Evolutionary conservation across 2,329 filamentous ascomycete species (phyloP), one percentile per base, ranked within the genome.

Genomic region (Chrysoporthe austroafricana): DNA sequence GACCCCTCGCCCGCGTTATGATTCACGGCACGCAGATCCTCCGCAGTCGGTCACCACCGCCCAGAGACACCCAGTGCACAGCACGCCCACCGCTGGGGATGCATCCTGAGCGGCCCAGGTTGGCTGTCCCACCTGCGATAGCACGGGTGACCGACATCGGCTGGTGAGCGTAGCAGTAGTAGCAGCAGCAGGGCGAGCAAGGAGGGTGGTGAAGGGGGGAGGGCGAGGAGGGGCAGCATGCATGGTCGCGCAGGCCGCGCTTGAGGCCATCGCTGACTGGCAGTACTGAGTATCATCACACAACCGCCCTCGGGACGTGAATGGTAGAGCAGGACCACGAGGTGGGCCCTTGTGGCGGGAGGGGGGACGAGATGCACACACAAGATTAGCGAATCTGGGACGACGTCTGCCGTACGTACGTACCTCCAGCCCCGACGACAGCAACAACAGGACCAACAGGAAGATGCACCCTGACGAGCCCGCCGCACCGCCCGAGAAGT

Each of bases 241-340:
- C 34, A 39, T 18, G 44, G 61, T 63, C 48, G 46, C 48, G 48
- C 61, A 54, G 13, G 36, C n/a, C 61, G 36, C 48, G 61, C 61
- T 63, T 63, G 61, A 54, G 48, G 61, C 36, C 48, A n/a, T 43
- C 46, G 14, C 14, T 54, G 61, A 56, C 61, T 63, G 61, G 61
- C 36, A 21, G 36, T 54, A 21, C 26, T 26, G 26, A 26, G 26
- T 26, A 26, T 26, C 26, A 26, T 18, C 46, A 32, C 34, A 11
- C 21, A 14, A 26, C 48, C 26, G 7, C 50, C 13, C 50, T 21
- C 50, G 13, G 16, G 6, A 34, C 50, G 21, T 13, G 8, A 54
- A 32, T 5, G 36, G 9, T 39, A 9, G 36, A 39, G 36, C 9
- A 39, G 36, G 36, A 4, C 36, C 9, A 32, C 18, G 21, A 13